Evolutionary conservation across 1,284 basidiomycete genomes (phyloP).

Genomic region (Termitomyces sp.): DNA sequence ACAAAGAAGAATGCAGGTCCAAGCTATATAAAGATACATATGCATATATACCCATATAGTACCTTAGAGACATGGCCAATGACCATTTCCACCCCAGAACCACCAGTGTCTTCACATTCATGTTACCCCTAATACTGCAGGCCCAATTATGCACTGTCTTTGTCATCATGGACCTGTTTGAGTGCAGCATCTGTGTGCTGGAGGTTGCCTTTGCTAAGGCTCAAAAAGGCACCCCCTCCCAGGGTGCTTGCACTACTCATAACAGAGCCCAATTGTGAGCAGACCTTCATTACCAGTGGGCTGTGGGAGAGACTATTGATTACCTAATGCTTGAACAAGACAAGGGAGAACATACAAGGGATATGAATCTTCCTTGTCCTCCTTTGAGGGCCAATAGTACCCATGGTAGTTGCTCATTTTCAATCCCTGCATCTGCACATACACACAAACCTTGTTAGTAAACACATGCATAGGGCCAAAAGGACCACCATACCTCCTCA

Average conservation of each 20-base stretch:
- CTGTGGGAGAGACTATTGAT: conserved; percentile 30
- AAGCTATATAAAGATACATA: too few relatives aligned
- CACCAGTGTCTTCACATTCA: background rate
- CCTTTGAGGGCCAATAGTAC: conserved; percentile 60
- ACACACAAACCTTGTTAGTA: background rate
- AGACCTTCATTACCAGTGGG: conserved; percentile 89
- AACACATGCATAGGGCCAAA: background rate
- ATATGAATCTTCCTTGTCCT: conserved; percentile 89
- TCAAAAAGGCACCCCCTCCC: conserved; percentile 70
- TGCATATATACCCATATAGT: too few relatives aligned
- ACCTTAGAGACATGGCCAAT: too few relatives aligned
- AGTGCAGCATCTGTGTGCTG: conserved; percentile 81
- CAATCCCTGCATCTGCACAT: conserved; percentile 75
- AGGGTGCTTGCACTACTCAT: conserved; percentile 88
- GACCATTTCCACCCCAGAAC: background rate
- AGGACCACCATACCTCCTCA: conserved; percentile 58
- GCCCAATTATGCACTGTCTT: background rate
- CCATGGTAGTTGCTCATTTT: conserved; percentile 88
- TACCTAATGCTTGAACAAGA: background rate
- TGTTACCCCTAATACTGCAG: background rate
- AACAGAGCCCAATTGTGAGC: conserved; percentile 80
- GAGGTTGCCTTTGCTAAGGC: conserved; percentile 81
- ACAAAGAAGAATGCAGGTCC: too few relatives aligned
- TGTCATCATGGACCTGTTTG: conserved; percentile 48
- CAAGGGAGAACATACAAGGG: conserved; percentile 57